A percentile compares a stretch with the other conserved stretches of the same genome.
These are phyloP conservation scores for Tanacetum coccineum DNA, from an alignment of 129 eudicot genomes.

Conservation along the genomic window DNA sequence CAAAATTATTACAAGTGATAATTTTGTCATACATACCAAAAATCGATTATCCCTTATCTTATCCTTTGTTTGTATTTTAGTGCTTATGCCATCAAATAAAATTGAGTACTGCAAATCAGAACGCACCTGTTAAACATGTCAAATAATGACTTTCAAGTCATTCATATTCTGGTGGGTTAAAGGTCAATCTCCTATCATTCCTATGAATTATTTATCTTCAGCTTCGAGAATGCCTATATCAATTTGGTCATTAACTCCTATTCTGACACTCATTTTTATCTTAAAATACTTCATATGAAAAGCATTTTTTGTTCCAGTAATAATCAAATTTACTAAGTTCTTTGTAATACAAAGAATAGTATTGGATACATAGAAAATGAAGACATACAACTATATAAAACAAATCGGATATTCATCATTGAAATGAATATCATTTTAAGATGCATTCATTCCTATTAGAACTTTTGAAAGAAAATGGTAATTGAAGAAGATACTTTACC, in stretches of 20 bases:
- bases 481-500: constrained; percentile 39
- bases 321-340: too few species aligned
- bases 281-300: not conserved
- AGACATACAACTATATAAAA: too few species aligned
- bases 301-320: constrained; percentile 6
- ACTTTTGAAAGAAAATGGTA: not conserved
- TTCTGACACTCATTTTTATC: not conserved
- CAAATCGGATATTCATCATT: too few species aligned
- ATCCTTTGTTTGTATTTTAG: too few species aligned
- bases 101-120: not conserved
- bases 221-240: not conserved
- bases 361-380: too few species aligned
- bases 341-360: too few species aligned
- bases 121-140: not conserved
- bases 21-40: too few species aligned
- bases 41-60: too few species aligned
- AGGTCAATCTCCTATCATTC: not conserved
- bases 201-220: not conserved
- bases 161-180: not conserved
- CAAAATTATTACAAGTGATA: too few species aligned
- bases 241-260: not conserved
- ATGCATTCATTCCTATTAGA: not conserved
- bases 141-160: not conserved
- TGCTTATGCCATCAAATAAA: not conserved
- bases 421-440: constrained; percentile 14